phyloP scores from a whole-genome alignment of 2,329 filamentous ascomycete genomes.

The Lojkania enalia region DNA sequence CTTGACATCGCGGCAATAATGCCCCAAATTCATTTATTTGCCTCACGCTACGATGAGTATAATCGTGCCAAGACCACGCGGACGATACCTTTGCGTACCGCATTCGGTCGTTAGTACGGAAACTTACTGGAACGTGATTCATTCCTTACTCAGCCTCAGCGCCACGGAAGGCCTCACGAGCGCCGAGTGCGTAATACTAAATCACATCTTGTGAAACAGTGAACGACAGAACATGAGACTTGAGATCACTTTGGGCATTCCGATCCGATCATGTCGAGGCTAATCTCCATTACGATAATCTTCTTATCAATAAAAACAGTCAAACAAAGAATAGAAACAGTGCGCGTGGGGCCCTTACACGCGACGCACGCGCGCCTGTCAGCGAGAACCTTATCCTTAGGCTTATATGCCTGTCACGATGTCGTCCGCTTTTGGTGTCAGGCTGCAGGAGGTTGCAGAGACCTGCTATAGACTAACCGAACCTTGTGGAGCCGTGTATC shows the following conservation, averaged over 20 bases:
- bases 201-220: slow-evolving; percentile 14
- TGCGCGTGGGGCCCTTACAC: background rate
- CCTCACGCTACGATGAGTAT: slow-evolving; percentile 1
- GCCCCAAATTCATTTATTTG: background rate
- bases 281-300: slow-evolving; percentile 5
- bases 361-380: slow-evolving; percentile 8
- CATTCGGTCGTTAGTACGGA: background rate
- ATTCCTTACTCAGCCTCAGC: slow-evolving; percentile 12
- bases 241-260: slow-evolving; percentile 9
- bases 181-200: slow-evolving; percentile 3
- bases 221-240: background rate
- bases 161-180: background rate
- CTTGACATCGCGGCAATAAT: slow-evolving; percentile 5
- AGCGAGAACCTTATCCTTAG: slow-evolving; percentile 10
- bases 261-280: slow-evolving; percentile 6
- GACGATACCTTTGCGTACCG: too few species aligned
- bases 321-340: slow-evolving; percentile 5
- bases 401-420: background rate
- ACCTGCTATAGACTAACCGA: background rate
- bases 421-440: background rate
- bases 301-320: slow-evolving; percentile 17
- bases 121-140: background rate
- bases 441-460: background rate
- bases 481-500: background rate
- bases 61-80: background rate